Base-by-base conservation (phyloP, 108 stramenopile species). In the Cyclotella baltica region DNA sequence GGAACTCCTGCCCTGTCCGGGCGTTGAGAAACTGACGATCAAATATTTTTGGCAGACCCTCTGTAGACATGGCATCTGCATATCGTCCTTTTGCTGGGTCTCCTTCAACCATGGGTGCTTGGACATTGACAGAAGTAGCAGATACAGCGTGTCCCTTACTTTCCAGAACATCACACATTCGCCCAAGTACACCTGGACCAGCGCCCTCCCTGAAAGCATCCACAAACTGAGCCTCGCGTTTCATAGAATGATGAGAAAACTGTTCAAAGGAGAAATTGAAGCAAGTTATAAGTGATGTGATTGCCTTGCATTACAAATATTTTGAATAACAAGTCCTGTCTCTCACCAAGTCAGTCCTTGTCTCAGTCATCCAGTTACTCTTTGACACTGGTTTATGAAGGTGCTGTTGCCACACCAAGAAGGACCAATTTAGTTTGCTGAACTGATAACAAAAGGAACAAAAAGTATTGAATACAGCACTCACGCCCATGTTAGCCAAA, bases 151-250 rank as follows among this genome's bases (percentile, higher is more conserved):
- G 63, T 22, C 79, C 79, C 30, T 80, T 19, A 38, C 66, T 19
- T 59, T 80, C 73, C 3, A 85, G 77, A 43, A 80, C 58, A 38
- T 85, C 84, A 29, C 62, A 59, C 70, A 85, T 81, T 36, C 84
- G 53, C 4, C 84, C 84, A 35, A 81, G 43, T 2, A 81, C 80
- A 25, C 80, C 80, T 22, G 80, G 75, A 23, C 80, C 80, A 29
- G 43, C 69, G 19, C 75, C 75, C 43, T 81, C 80, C 30, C 59
- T 71, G 59, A 81, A 81, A 29, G 80, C 80, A 50, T 81, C 80
- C 20, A 81, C 80, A 62, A 31, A 46, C 11, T 81, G 75, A 15
- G 62, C 59, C 48, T 81, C 80, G 15, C 30, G 31, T 36, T 72
- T 71, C 80, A 73, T 73, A 4, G 75, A 55, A 20, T 76, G 75